A percentile compares a stretch with the other conserved stretches of the same genome.
phyloP scores from a whole-genome alignment of 2,329 filamentous ascomycete genomes.

The Ophiosphaerella narmari region DNA sequence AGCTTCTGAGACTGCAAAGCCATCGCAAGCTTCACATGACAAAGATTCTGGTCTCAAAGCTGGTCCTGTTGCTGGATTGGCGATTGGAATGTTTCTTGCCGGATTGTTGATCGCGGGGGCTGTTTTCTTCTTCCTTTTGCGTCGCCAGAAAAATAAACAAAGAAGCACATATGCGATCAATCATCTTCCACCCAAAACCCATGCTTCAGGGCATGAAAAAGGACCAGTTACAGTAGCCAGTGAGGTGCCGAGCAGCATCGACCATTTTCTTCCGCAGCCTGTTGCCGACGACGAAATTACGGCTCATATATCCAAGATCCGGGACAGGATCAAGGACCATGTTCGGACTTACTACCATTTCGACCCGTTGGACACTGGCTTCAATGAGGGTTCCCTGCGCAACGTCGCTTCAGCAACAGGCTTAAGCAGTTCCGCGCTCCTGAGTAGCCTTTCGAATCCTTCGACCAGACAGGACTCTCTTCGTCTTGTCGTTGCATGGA shows the following conservation, averaged over 20 bases:
- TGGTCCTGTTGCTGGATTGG: slow-evolving; percentile 23
- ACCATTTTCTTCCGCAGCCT: slow-evolving; percentile 27
- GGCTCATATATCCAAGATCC: slow-evolving; percentile 23
- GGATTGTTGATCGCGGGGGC: slow-evolving; percentile 16
- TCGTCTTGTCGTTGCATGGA: slow-evolving; percentile 21
- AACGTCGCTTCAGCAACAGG: slow-evolving; percentile 14
- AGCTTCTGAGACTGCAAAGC: too few species aligned
- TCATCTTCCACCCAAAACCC: neutral
- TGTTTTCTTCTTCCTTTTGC: slow-evolving; percentile 16
- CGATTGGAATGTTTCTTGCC: slow-evolving; percentile 21
- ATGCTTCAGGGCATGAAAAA: slow-evolving; percentile 4
- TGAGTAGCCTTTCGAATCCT: slow-evolving; percentile 9
- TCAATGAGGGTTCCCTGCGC: slow-evolving; percentile 10
- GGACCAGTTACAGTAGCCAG: neutral
- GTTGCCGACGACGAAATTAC: slow-evolving; percentile 26
- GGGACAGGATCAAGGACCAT: slow-evolving; percentile 33
- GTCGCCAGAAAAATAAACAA: slow-evolving; percentile 12
- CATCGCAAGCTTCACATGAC: too few species aligned
- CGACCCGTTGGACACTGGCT: neutral
- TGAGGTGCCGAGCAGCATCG: slow-evolving; percentile 4
- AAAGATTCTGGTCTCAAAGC: slow-evolving; percentile 8
- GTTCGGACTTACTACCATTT: slow-evolving; percentile 25
- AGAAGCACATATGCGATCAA: neutral
- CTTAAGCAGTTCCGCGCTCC: slow-evolving; percentile 5
- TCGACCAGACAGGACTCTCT: slow-evolving; percentile 16